A percentile compares a stretch with the other conserved stretches of the same genome.
phyloP scores from a whole-genome alignment of 306 rosid species.

The Sindora glabra region DNA sequence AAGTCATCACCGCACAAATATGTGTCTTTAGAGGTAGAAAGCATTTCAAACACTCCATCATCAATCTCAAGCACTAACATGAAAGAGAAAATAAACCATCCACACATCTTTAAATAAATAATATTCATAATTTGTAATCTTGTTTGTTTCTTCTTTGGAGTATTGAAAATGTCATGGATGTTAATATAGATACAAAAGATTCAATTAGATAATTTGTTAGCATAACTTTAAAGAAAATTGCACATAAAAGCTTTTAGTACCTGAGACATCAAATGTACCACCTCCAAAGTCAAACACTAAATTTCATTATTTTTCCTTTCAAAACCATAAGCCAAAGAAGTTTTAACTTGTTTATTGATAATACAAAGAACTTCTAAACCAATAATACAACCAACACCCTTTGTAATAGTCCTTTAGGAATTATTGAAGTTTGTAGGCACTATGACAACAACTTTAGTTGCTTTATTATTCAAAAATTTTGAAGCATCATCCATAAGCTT shows the following conservation, averaged over 20 bases:
- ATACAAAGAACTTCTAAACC: conserved; percentile 93
- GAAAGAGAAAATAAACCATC: not conserved
- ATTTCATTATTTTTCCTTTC: conserved; percentile 87
- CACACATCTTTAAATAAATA: not conserved
- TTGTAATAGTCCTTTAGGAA: conserved; percentile 95
- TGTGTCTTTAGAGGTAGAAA: conserved; percentile 93
- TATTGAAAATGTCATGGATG: no score
- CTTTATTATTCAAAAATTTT: conserved; percentile 88
- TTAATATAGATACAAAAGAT: no score
- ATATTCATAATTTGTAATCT: no score
- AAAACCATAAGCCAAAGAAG: conserved; percentile 92
- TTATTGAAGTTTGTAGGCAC: conserved; percentile 98
- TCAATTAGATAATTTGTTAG: not conserved
- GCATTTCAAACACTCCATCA: conserved; percentile 95
- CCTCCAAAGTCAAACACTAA: conserved; percentile 98
- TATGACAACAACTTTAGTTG: conserved; percentile 90
- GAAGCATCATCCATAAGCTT: conserved; percentile 99
- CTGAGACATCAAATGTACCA: conserved; percentile 98
- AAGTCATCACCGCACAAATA: conserved; percentile 99
- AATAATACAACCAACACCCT: conserved; percentile 98
- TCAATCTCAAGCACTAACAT: conserved; percentile 82
- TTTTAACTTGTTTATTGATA: conserved; percentile 89
- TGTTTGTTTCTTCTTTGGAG: no score
- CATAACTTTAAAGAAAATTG: not conserved
- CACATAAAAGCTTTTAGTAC: conserved; percentile 15